A percentile compares a stretch with the other conserved stretches of the same genome.
These are phyloP conservation scores for Candida germanica DNA, from an alignment of 805 yeast species.

Conservation along the genomic window DNA sequence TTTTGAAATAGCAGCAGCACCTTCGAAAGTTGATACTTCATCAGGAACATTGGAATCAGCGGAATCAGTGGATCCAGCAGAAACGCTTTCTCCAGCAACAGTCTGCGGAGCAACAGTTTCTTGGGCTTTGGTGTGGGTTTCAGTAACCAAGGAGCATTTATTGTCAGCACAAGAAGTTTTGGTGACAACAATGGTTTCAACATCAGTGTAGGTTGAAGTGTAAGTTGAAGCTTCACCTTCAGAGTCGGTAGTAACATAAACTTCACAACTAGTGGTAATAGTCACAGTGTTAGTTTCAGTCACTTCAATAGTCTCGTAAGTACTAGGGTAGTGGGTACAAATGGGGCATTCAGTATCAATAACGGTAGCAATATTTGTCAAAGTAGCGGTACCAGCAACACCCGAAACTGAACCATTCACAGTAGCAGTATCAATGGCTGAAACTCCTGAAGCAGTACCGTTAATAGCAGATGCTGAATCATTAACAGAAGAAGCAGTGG, in stretches of 20 bases:
- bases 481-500: constrained; percentile 20
- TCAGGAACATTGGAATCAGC: constrained; percentile 5
- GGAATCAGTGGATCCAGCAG: constrained; percentile 11
- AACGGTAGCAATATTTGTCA: constrained; percentile 2
- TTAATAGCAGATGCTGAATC: constrained; percentile 1
- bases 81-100: constrained; percentile 10
- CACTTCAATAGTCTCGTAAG: constrained; percentile 9
- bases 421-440: neutral
- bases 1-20: neutral
- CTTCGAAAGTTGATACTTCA: constrained; percentile 6
- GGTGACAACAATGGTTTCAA: constrained; percentile 29
- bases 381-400: constrained; percentile 3
- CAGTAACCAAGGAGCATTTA: constrained; percentile 23
- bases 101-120: neutral
- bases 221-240: constrained; percentile 7
- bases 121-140: constrained; percentile 7
- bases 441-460: constrained; percentile 1
- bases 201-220: constrained; percentile 7
- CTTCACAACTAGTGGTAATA: constrained; percentile 13
- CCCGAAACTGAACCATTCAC: too few relatives aligned
- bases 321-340: constrained; percentile 12
- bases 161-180: constrained; percentile 34
- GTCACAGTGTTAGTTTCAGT: constrained; percentile 1
- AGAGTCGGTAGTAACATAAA: constrained; percentile 10
- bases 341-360: constrained; percentile 10